Conservation (phyloP, 345 rosid genomes). For the Ceriops zippeliana region DNA sequence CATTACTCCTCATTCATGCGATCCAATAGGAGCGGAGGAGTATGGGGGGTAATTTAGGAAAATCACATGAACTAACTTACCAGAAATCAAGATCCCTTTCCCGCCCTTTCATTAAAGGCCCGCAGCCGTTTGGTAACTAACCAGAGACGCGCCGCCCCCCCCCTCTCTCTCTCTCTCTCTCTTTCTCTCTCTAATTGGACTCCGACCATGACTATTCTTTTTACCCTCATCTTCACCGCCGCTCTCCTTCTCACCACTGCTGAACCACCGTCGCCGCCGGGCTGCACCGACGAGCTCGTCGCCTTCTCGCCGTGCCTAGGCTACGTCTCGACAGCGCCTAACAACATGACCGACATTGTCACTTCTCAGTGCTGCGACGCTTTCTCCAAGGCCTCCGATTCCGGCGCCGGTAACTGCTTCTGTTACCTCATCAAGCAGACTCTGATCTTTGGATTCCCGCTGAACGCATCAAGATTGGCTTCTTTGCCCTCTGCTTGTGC, state of each 20-base stretch:
- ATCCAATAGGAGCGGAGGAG: no score
- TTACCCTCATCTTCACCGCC: not conserved
- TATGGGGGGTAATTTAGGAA: no score
- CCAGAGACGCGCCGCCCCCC: no score
- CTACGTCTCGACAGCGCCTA: constrained; percentile 61
- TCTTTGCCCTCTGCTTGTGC: constrained; percentile 53
- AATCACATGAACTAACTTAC: no score
- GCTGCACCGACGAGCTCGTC: constrained; percentile 53
- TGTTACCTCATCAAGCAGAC: constrained; percentile 68
- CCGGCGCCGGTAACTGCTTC: constrained; percentile 52
- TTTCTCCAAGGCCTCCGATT: constrained; percentile 35
- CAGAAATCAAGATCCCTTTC: no score
- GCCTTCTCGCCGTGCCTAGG: constrained; percentile 75
- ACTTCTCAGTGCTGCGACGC: constrained; percentile 60
- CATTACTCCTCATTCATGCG: no score
- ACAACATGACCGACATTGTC: constrained; percentile 40
- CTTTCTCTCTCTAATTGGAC: not conserved
- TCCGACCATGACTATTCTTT: not conserved
- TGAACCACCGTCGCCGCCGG: constrained; percentile 28
- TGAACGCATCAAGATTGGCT: constrained; percentile 51
- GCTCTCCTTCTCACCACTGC: constrained; percentile 4
- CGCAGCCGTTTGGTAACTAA: no score
- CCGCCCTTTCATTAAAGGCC: no score
- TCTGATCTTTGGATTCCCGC: constrained; percentile 66
- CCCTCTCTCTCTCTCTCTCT: not conserved